phyloP scores from a whole-genome alignment of 306 rosid species.

The Fragaria vesca region DNA sequence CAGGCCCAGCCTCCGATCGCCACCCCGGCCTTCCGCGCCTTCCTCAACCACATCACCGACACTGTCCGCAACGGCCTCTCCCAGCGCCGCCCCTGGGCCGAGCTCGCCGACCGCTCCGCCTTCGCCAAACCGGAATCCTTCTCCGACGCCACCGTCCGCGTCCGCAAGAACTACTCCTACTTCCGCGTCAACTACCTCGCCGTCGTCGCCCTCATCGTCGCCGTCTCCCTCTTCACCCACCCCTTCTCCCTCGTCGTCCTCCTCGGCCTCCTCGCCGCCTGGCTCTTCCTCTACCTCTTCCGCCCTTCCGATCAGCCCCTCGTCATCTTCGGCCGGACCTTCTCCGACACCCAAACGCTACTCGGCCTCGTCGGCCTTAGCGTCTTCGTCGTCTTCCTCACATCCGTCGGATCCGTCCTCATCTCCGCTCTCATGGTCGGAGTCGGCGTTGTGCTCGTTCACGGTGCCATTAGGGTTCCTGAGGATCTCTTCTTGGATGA shows the following conservation, averaged over 20 bases:
- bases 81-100: conserved; percentile 91
- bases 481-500: conserved; percentile 92
- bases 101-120: conserved; percentile 64
- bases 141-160: conserved; percentile 77
- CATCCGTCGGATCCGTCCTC: conserved; percentile 80
- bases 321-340: conserved; percentile 66
- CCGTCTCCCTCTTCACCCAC: conserved; percentile 62
- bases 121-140: conserved; percentile 73
- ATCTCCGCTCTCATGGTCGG: conserved; percentile 69
- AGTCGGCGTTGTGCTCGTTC: conserved; percentile 55
- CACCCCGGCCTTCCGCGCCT: conserved; percentile 60
- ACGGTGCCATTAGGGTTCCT: conserved; percentile 79
- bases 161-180: conserved; percentile 81
- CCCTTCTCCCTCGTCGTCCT: conserved; percentile 70
- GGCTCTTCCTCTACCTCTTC: conserved; percentile 93
- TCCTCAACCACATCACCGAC: conserved; percentile 49
- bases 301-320: conserved; percentile 95
- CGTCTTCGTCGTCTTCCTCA: conserved; percentile 65
- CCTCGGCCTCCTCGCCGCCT: conserved; percentile 61
- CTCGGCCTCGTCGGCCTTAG: conserved; percentile 48
- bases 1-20: conserved; percentile 49
- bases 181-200: conserved; percentile 84
- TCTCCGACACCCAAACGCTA: conserved; percentile 72
- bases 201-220: conserved; percentile 44
- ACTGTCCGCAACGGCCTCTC: conserved; percentile 68